Percentiles rank a stretch among this genome's conserved stretches.
Evolutionary conservation across 441 rosid species (phyloP).

Genomic region (Eutrema salsugineum): DNA sequence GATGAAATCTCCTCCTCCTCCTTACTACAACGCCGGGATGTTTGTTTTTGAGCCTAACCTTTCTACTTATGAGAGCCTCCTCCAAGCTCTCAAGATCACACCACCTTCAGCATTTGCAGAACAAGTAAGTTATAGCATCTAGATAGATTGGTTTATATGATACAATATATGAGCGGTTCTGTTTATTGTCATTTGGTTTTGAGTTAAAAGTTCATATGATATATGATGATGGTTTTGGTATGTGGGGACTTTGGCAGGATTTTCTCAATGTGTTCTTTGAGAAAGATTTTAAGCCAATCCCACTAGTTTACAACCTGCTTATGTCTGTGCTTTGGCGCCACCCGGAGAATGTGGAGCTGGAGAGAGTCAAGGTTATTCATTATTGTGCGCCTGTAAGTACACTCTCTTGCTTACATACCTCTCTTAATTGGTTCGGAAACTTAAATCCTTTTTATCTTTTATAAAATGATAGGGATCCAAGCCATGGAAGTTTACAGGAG

Average conservation of each 20-base stretch:
- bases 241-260: not conserved
- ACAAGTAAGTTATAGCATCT: not conserved
- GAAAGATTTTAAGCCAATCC: not conserved
- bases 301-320: not conserved
- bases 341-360: not conserved
- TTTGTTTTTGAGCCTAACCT: slow-evolving; percentile 50
- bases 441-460: not conserved
- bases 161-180: not conserved
- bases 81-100: slow-evolving; percentile 37
- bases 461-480: not conserved
- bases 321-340: not conserved
- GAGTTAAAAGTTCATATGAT: too few species aligned
- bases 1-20: slow-evolving; percentile 33
- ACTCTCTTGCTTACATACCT: not conserved
- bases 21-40: slow-evolving; percentile 67
- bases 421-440: not conserved
- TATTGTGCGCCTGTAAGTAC: not conserved
- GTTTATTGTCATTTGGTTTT: too few species aligned
- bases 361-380: not conserved
- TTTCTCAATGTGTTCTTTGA: not conserved
- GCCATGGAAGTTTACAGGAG: not conserved
- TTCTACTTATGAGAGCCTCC: slow-evolving; percentile 38
- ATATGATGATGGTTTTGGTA: not conserved
- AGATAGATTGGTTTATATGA: not conserved
- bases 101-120: slow-evolving; percentile 49